phyloP scores from a whole-genome alignment of 805 yeast species.

The Schizosaccharomyces cryophilus region DNA sequence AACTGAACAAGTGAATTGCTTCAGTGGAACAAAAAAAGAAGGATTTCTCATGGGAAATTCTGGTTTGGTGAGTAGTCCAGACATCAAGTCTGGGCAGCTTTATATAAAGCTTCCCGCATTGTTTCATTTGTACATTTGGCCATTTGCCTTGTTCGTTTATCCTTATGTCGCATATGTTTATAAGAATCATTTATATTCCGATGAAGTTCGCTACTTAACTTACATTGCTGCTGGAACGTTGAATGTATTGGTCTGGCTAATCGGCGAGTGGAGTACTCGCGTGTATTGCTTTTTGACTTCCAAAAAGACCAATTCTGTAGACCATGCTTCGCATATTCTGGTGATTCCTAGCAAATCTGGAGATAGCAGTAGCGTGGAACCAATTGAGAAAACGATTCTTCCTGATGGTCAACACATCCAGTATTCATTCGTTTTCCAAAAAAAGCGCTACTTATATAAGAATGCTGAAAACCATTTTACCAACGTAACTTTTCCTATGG shows the following conservation, averaged over 20 bases:
- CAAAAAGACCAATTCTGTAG: conserved; percentile 23
- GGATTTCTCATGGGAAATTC: background rate
- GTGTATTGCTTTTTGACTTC: conserved; percentile 51
- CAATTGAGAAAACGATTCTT: conserved; percentile 6
- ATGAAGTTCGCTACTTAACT: conserved; percentile 89
- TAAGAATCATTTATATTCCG: conserved; percentile 46
- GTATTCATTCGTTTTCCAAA: conserved; percentile 61
- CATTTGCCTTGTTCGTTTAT: conserved; percentile 45
- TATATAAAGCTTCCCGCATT: conserved; percentile 39
- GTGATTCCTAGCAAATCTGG: conserved; percentile 63
- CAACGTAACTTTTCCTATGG: conserved; percentile 53
- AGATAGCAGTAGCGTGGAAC: conserved; percentile 62
- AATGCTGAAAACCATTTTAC: conserved; percentile 29
- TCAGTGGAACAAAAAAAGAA: background rate
- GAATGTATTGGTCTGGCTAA: conserved; percentile 54
- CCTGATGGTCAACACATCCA: conserved; percentile 33
- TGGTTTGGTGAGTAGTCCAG: background rate
- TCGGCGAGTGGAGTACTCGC: conserved; percentile 82
- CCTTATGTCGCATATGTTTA: conserved; percentile 50
- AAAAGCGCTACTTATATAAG: conserved; percentile 65
- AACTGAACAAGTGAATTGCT: background rate
- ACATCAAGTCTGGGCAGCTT: conserved; percentile 15
- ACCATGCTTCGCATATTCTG: conserved; percentile 46
- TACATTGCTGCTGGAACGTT: conserved; percentile 47
- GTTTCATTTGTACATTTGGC: conserved; percentile 57